These are phyloP conservation scores for Moniliella sp. DNA, from an alignment of 1,284 basidiomycete species.

Conservation along the genomic window DNA sequence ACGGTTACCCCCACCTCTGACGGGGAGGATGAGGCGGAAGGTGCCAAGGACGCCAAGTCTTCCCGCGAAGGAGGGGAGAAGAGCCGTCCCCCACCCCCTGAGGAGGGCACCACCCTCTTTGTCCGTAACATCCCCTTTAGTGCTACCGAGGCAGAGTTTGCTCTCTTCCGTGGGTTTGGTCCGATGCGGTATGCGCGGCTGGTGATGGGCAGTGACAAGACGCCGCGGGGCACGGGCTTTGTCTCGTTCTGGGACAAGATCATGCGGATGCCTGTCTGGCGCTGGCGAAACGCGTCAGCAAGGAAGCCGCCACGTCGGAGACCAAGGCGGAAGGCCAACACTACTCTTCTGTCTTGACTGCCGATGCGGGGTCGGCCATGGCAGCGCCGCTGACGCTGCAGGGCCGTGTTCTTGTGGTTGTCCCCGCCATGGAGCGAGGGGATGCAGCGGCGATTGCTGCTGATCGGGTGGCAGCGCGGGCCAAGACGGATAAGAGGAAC, in stretches of 20 bases:
- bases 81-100: conserved; percentile 17
- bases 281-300: conserved; percentile 17
- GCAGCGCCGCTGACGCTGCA: conserved; percentile 68
- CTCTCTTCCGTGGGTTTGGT: conserved; percentile 46
- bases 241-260: conserved; percentile 89
- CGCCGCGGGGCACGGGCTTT: conserved; percentile 82
- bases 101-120: conserved; percentile 64
- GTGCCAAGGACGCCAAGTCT: too few relatives aligned
- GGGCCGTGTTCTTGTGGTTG: conserved; percentile 73
- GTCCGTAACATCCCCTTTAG: conserved; percentile 80
- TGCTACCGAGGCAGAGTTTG: conserved; percentile 38
- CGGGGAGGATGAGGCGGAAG: conserved; percentile 36
- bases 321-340: neutral
- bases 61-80: conserved; percentile 35
- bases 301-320: conserved; percentile 4
- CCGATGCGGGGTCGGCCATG: conserved; percentile 75
- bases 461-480: conserved; percentile 51
- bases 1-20: too few relatives aligned
- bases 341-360: conserved; percentile 40
- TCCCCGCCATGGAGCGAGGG: conserved; percentile 70
- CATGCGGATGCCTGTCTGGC: conserved; percentile 1
- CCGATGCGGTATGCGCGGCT: conserved; percentile 80
- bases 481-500: conserved; percentile 85
- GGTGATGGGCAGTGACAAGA: conserved; percentile 63
- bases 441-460: conserved; percentile 67